Percentiles rank a stretch among this genome's conserved stretches.
phyloP scores from a whole-genome alignment of 2,329 filamentous ascomycete genomes.

The Cytospora schulzeri region DNA sequence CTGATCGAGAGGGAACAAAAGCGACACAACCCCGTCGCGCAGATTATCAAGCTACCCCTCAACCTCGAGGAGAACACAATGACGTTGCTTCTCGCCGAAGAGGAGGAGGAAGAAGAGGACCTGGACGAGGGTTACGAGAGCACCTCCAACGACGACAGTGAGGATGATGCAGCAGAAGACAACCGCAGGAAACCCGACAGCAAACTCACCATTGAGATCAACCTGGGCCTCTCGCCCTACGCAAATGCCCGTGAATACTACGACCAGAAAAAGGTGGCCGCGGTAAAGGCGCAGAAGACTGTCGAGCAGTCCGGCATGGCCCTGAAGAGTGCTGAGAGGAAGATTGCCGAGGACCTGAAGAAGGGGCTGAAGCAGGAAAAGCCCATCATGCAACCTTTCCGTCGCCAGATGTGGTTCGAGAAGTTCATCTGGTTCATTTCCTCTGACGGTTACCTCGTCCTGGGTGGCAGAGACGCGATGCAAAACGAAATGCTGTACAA shows the following conservation, averaged over 20 bases:
- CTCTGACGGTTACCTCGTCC: conserved; percentile 89
- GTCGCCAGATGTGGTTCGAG: conserved; percentile 91
- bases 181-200: conserved; percentile 51
- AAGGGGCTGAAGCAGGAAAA: conserved; percentile 92
- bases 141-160: conserved; percentile 56
- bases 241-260: conserved; percentile 91
- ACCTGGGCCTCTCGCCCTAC: conserved; percentile 81
- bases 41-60: conserved; percentile 82
- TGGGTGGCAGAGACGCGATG: conserved; percentile 84
- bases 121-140: conserved; percentile 62
- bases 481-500: conserved; percentile 94
- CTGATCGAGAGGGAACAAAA: conserved; percentile 86
- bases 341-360: conserved; percentile 82
- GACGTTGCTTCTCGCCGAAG: conserved; percentile 76
- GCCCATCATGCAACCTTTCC: conserved; percentile 77
- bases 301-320: conserved; percentile 78
- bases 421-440: conserved; percentile 97
- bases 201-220: conserved; percentile 76
- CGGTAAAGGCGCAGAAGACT: conserved; percentile 86
- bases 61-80: conserved; percentile 89
- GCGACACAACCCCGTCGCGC: conserved; percentile 79
- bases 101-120: conserved; percentile 62
- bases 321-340: conserved; percentile 86
- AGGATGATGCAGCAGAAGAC: conserved; percentile 37
- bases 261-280: conserved; percentile 81